These are phyloP conservation scores for Gryganskiella cystojenkinii DNA, from an alignment of 192 early-diverging fungal species.

Conservation along the genomic window DNA sequence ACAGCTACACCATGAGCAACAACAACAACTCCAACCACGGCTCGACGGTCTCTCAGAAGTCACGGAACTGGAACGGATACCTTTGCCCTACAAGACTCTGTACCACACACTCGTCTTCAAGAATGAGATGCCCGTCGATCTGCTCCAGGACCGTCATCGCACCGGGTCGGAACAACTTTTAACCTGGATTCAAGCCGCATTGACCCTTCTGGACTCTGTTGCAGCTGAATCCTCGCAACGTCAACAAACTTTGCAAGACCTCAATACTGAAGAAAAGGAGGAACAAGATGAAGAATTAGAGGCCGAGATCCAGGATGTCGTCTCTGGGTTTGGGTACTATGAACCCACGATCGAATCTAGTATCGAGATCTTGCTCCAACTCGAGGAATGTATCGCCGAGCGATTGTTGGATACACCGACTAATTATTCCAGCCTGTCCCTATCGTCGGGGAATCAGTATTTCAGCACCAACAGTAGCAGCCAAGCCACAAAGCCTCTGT, in stretches of 20 bases:
- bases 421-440: neutral
- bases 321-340: constrained; percentile 47
- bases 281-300: constrained; percentile 39
- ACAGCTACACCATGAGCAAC: constrained; percentile 4
- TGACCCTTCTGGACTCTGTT: constrained; percentile 19
- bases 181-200: constrained; percentile 44
- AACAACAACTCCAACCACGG: constrained; percentile 15
- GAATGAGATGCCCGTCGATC: constrained; percentile 49
- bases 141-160: constrained; percentile 24
- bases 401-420: neutral
- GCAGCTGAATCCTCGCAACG: constrained; percentile 15
- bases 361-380: constrained; percentile 39
- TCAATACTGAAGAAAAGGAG: constrained; percentile 8
- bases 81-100: constrained; percentile 43
- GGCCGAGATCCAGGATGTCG: constrained; percentile 48
- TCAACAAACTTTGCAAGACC: constrained; percentile 19
- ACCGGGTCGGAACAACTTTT: constrained; percentile 34
- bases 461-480: neutral
- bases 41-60: constrained; percentile 49
- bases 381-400: constrained; percentile 26
- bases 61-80: constrained; percentile 44
- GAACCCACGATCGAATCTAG: constrained; percentile 47
- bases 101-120: constrained; percentile 49
- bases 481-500: constrained; percentile 1
- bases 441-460: too few relatives aligned